Base-by-base conservation (phyloP, 371 early-diverging fungal species). In the Aphelidium insulamus region DNA sequence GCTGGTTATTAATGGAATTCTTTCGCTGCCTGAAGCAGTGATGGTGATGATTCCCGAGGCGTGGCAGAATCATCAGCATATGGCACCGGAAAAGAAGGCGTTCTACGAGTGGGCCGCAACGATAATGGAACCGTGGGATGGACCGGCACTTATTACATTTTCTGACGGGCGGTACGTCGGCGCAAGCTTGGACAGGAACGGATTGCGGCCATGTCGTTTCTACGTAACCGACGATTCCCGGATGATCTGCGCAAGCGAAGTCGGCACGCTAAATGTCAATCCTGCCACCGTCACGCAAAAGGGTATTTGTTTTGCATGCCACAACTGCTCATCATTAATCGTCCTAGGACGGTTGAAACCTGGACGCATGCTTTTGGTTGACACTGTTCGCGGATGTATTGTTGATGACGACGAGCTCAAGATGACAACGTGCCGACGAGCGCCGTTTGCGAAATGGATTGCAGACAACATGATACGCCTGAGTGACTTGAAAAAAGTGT, bases 11-110 rank as follows among this genome's bases (percentile, higher is more conserved):
- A 85, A 82, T 45, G 83, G 85, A 32, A 77, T 70, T 22, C 52
- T 91, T 45, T 66, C 81, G 9, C 54, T 94, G 33, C 86, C 91
- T 26, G 90, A 94, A 49, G 87, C 84, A 18, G 74, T 91, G 38
- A 91, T 91, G 87, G 64, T 84, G 55, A 86, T 94, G 87, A 69
- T 90, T 45, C 95, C 95, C 21, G 91, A 91, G 51, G 95, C 95
- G 7, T 88, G 88, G 88, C 83, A 88, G 51, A 80, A 77, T 50
- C 76, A 81, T 50, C 57, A 61, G 18, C 46, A 54, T 37, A 81
- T 85, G 77, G 72, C 69, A 19, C 69, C 80, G 4, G 79, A 80
- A 33, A 76, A 80, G 57, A 66, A 71, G 33, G 76, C 81, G 4
- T 91, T 88, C 54, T 91, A 94, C 54, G 71, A 81, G 51, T 91